Evolutionary conservation across 73 alveolate genomes (phyloP).

Genomic region (Stentor roeselii): DNA sequence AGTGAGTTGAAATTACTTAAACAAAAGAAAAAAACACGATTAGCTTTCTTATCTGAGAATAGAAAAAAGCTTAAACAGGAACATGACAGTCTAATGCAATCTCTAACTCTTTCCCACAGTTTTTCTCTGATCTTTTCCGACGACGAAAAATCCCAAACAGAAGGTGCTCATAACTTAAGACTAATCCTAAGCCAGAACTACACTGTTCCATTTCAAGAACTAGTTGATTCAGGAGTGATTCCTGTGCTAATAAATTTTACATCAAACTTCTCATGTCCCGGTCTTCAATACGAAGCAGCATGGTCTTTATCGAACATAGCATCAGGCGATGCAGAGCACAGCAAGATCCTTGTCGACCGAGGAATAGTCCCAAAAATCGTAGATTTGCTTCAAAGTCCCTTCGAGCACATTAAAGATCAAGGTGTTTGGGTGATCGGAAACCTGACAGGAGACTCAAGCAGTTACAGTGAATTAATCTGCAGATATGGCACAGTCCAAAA

Average conservation of each 20-base stretch:
- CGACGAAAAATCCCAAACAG: not conserved
- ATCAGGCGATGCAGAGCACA: slow-evolving; percentile 1
- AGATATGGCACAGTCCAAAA: not conserved
- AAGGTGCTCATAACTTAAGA: not conserved
- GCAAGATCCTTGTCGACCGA: not conserved
- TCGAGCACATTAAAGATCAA: not conserved
- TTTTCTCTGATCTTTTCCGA: not conserved
- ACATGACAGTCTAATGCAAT: too few relatives aligned
- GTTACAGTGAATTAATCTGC: not conserved
- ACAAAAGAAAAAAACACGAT: too few relatives aligned
- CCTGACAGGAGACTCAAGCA: not conserved
- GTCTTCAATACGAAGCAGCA: slow-evolving; percentile 13
- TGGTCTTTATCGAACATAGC: slow-evolving; percentile 17
- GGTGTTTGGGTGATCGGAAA: slow-evolving; percentile 11
- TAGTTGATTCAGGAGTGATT: not conserved
- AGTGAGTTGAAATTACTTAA: too few relatives aligned
- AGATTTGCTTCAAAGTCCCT: not conserved
- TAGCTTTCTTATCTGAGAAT: too few relatives aligned
- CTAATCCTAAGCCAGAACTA: not conserved
- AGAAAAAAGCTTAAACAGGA: too few relatives aligned
- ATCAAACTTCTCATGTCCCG: not conserved
- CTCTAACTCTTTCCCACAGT: not conserved
- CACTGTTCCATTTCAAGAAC: not conserved
- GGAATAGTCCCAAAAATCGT: not conserved
- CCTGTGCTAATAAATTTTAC: not conserved